Evolutionary conservation across 306 rosid genomes (phyloP).

Genomic region (Lotus japonicus): DNA sequence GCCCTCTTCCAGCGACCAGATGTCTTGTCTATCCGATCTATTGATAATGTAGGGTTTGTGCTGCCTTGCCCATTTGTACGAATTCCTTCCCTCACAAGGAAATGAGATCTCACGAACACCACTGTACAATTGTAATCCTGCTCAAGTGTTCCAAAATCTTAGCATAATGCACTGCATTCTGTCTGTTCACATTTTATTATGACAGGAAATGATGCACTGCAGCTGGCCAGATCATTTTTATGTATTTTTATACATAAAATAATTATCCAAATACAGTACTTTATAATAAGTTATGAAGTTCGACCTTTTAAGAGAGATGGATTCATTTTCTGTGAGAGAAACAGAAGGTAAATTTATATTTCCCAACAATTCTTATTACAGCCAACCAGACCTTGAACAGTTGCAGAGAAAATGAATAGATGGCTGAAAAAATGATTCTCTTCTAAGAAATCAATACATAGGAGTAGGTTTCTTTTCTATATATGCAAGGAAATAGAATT

Average conservation of each 20-base stretch:
- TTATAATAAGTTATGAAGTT: background rate
- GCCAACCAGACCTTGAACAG: constrained; percentile 9
- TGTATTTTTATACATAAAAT: background rate
- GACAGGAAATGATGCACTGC: constrained; percentile 11
- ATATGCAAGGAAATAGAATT: background rate
- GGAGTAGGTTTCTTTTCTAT: background rate
- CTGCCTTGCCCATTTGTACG: constrained; percentile 59
- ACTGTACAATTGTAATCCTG: constrained; percentile 82
- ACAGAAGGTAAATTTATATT: background rate
- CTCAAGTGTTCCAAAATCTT: constrained; percentile 38
- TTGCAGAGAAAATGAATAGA: background rate
- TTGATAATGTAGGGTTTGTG: constrained; percentile 84
- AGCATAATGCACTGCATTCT: constrained; percentile 15
- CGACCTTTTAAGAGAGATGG: background rate
- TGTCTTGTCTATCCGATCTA: constrained; percentile 85
- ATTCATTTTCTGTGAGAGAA: background rate
- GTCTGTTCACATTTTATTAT: constrained; percentile 2
- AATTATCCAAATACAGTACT: background rate
- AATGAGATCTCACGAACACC: constrained; percentile 92
- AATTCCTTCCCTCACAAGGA: constrained; percentile 85
- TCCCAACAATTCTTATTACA: background rate
- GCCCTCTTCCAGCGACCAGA: constrained; percentile 80
- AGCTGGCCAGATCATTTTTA: constrained; percentile 2
- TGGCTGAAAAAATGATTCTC: background rate
- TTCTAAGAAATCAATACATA: background rate